phyloP scores from a whole-genome alignment of 2,329 filamentous ascomycete species.

The Claviceps sorghi region DNA sequence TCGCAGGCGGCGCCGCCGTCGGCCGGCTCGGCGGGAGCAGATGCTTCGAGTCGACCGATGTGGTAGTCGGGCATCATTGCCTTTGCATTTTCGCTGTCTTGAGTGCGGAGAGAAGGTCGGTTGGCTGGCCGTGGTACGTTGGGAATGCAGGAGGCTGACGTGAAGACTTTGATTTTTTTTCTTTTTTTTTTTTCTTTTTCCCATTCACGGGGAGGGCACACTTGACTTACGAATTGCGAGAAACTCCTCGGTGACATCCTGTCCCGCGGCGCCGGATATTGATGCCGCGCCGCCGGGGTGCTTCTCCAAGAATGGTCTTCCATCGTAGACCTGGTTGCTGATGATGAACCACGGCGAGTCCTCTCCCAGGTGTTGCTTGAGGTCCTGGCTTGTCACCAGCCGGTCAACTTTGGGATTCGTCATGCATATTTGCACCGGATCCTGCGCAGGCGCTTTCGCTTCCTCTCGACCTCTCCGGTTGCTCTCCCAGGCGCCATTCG shows the following conservation, averaged over 20 bases:
- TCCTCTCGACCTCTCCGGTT: slow-evolving; percentile 38
- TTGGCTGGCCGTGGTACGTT: background rate
- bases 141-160: background rate
- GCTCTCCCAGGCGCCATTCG: slow-evolving; percentile 78
- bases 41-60: slow-evolving; percentile 59
- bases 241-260: slow-evolving; percentile 78
- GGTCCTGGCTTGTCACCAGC: slow-evolving; percentile 54
- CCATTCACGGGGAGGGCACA: background rate
- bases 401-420: slow-evolving; percentile 50
- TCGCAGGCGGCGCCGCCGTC: slow-evolving; percentile 20
- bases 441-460: slow-evolving; percentile 28
- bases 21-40: slow-evolving; percentile 38
- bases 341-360: slow-evolving; percentile 74
- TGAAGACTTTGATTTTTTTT: background rate
- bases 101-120: background rate
- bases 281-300: slow-evolving; percentile 80
- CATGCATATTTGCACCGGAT: slow-evolving; percentile 59
- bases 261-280: slow-evolving; percentile 67
- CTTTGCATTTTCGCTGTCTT: slow-evolving; percentile 85
- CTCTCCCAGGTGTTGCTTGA: slow-evolving; percentile 51
- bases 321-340: slow-evolving; percentile 79
- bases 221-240: slow-evolving; percentile 66
- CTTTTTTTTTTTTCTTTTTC: too few relatives aligned
- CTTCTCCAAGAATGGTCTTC: slow-evolving; percentile 61
- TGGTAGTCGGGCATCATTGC: slow-evolving; percentile 79